Conservation (phyloP, 1,139 yeast species). For the Suhomyces wounanorum region DNA sequence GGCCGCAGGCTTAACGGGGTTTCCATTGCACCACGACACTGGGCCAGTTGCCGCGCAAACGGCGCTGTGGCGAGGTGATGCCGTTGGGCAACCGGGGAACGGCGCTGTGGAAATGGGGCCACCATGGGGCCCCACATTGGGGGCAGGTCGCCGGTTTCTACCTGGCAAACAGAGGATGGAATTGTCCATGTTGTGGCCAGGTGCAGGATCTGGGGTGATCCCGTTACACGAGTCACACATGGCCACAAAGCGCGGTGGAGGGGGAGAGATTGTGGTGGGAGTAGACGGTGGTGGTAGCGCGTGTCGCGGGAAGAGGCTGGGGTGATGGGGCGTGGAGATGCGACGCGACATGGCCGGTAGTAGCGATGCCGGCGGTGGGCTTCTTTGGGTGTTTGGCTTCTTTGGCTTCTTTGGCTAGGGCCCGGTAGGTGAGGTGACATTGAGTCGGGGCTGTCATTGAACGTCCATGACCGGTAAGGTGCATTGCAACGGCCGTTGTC, state of each 20-base stretch:
- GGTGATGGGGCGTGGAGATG: background rate
- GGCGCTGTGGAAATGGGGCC: background rate
- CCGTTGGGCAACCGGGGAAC: background rate
- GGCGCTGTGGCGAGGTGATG: no score
- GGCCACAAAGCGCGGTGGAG: conserved; percentile 3
- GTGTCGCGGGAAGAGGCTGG: background rate
- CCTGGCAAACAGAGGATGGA: background rate
- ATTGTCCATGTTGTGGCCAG: background rate
- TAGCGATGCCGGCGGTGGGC: no score
- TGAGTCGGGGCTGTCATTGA: no score
- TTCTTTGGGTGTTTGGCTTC: no score
- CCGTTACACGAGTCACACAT: background rate
- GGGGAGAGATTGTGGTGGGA: background rate
- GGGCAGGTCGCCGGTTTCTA: no score
- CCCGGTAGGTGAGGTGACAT: background rate
- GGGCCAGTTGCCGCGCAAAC: no score
- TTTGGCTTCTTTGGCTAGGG: no score
- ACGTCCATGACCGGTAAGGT: no score
- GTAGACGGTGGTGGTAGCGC: background rate
- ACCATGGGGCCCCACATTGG: no score
- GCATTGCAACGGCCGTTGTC: no score
- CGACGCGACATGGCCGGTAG: background rate
- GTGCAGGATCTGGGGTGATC: conserved; percentile 1
- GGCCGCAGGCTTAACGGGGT: no score
- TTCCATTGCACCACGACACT: no score